Conservation (phyloP, 495 filamentous ascomycete species). For the Friedmanniomyces simplex region DNA sequence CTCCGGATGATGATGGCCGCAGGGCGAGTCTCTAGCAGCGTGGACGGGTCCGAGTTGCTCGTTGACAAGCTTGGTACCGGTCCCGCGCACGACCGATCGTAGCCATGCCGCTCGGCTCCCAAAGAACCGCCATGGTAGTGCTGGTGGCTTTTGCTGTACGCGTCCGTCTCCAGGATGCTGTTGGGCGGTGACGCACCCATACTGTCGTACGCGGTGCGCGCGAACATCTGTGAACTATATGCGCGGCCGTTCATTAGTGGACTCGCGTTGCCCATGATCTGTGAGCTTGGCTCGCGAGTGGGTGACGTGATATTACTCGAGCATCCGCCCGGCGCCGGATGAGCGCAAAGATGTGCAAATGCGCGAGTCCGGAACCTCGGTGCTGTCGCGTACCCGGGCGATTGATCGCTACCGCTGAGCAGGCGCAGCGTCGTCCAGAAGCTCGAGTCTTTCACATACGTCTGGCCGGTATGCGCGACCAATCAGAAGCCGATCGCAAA, state of each 20-base stretch:
- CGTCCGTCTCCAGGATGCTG: not conserved
- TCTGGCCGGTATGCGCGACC: slow-evolving; percentile 3
- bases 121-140: not conserved
- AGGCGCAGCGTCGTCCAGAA: too few relatives aligned
- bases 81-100: not conserved
- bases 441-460: not conserved
- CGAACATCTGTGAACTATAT: not conserved
- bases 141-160: not conserved
- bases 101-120: not conserved
- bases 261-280: not conserved
- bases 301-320: not conserved
- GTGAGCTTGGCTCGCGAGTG: not conserved
- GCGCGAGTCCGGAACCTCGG: not conserved
- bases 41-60: slow-evolving; percentile 7
- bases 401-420: not conserved
- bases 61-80: slow-evolving; percentile 3
- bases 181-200: not conserved
- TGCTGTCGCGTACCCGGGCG: not conserved
- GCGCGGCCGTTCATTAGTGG: not conserved
- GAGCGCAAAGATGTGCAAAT: not conserved
- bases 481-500: slow-evolving; percentile 16
- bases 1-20: slow-evolving; percentile 59
- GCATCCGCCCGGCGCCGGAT: not conserved
- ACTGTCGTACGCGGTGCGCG: not conserved
- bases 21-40: slow-evolving; percentile 2